Conservation (phyloP, 2,329 filamentous ascomycete genomes). For the Colletotrichum aenigma region DNA sequence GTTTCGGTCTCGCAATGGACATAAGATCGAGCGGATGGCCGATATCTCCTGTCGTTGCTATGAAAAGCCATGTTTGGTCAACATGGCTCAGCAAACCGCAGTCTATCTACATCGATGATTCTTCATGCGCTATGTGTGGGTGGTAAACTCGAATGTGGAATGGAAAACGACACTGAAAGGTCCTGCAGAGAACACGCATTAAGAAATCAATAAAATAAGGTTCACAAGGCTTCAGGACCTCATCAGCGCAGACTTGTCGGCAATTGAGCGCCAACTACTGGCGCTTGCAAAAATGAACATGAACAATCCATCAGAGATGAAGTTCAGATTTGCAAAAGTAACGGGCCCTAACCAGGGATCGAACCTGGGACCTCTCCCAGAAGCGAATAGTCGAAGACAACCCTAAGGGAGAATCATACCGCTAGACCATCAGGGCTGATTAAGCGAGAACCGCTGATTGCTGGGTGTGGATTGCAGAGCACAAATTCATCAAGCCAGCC, state of each 20-base stretch:
- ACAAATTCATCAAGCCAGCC: rapidly evolving
- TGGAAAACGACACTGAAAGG: rapidly evolving
- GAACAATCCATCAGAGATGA: rapidly evolving
- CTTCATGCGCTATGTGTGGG: background rate
- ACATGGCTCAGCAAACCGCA: background rate
- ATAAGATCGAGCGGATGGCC: background rate
- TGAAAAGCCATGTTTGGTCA: background rate
- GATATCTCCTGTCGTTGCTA: background rate
- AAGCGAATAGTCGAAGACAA: background rate
- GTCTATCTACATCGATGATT: background rate
- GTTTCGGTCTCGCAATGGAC: background rate
- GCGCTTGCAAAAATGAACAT: background rate
- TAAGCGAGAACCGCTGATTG: background rate
- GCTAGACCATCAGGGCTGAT: conserved; percentile 15
- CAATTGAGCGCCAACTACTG: background rate
- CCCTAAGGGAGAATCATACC: conserved; percentile 19
- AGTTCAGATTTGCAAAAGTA: background rate
- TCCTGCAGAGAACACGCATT: background rate
- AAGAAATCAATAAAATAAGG: background rate
- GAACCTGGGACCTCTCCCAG: conserved; percentile 17
- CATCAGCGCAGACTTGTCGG: background rate
- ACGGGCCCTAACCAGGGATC: conserved; percentile 1
- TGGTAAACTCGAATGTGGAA: background rate
- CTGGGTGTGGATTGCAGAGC: rapidly evolving
- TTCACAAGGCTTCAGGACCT: rapidly evolving